phyloP scores from a whole-genome alignment of 2,329 filamentous ascomycete species.

The Diaporthe sp. region DNA sequence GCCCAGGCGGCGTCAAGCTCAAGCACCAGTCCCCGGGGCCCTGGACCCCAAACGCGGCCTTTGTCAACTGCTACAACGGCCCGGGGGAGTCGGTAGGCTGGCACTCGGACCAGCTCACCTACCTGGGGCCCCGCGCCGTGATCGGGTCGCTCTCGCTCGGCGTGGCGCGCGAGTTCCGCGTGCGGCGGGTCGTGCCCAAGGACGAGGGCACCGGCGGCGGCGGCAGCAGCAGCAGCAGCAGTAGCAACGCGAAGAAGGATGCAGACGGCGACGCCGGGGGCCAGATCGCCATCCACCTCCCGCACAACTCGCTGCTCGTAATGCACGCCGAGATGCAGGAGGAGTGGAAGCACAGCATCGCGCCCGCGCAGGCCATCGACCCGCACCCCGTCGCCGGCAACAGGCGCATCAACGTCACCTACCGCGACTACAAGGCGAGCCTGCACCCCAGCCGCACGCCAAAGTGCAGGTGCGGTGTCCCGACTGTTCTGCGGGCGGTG shows the following conservation, averaged over 20 bases:
- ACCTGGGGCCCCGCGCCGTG: slow-evolving; percentile 87
- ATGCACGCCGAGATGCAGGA: slow-evolving; percentile 99
- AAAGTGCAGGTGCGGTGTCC: slow-evolving; percentile 80
- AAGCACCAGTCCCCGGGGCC: slow-evolving; percentile 78
- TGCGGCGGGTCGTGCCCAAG: slow-evolving; percentile 78
- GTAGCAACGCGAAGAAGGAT: slow-evolving; percentile 47
- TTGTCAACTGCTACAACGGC: slow-evolving; percentile 94
- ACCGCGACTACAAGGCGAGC: slow-evolving; percentile 84
- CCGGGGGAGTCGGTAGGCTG: slow-evolving; percentile 88
- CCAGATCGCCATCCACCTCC: slow-evolving; percentile 92
- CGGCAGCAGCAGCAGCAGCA: slow-evolving; percentile 42
- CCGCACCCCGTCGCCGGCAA: slow-evolving; percentile 87
- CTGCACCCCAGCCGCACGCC: slow-evolving; percentile 86
- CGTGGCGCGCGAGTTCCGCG: slow-evolving; percentile 92
- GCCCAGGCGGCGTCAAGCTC: slow-evolving; percentile 80
- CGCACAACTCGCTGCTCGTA: slow-evolving; percentile 91
- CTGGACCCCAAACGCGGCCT: slow-evolving; percentile 91
- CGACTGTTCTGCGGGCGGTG: slow-evolving; percentile 80
- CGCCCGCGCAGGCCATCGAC: slow-evolving; percentile 80
- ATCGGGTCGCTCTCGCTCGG: slow-evolving; percentile 93
- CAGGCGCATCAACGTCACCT: slow-evolving; percentile 92
- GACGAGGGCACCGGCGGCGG: slow-evolving; percentile 64
- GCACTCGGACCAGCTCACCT: slow-evolving; percentile 93
- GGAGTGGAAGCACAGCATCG: slow-evolving; percentile 92
- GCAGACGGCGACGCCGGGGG: slow-evolving; percentile 74